Conservation (phyloP, 225 moss, liverwort and hornwort genomes). For the Marchantia polymorpha region DNA sequence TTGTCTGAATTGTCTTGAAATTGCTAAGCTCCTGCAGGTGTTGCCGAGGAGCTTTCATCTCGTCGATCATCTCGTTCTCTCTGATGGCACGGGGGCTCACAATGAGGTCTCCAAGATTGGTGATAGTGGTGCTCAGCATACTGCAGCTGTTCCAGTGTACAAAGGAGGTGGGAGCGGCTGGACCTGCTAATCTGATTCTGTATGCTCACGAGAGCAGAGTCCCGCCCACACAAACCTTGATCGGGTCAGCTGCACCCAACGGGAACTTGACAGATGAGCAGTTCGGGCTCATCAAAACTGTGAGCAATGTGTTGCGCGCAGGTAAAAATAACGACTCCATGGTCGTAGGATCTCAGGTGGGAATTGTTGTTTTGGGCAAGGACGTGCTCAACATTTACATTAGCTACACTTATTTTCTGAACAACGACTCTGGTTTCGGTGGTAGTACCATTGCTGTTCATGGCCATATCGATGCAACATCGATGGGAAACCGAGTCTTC, state of each 20-base stretch:
- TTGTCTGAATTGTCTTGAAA: no score
- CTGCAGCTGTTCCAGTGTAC: neutral
- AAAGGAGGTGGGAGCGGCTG: neutral
- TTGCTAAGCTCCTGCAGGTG: no score
- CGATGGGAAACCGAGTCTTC: neutral
- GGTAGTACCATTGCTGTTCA: slow-evolving; percentile 30
- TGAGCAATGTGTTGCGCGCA: slow-evolving; percentile 24
- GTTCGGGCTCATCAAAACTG: slow-evolving; percentile 28
- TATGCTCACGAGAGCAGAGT: slow-evolving; percentile 17
- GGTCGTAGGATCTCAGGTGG: slow-evolving; percentile 14
- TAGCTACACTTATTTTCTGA: slow-evolving; percentile 26
- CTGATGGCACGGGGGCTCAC: slow-evolving; percentile 11
- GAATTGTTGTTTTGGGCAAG: slow-evolving; percentile 23
- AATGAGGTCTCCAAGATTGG: neutral
- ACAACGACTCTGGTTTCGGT: slow-evolving; percentile 12
- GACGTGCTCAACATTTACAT: slow-evolving; percentile 7
- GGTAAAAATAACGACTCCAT: neutral
- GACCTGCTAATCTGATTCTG: slow-evolving; percentile 3
- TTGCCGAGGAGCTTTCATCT: no score
- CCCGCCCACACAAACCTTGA: slow-evolving; percentile 9
- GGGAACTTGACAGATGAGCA: neutral
- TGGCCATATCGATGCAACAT: slow-evolving; percentile 24
- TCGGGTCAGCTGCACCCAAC: slow-evolving; percentile 17
- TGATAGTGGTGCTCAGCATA: neutral
- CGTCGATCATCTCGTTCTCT: neutral